phyloP scores from a whole-genome alignment of 2,329 filamentous ascomycete genomes.

The Diplocarpon rosae region DNA sequence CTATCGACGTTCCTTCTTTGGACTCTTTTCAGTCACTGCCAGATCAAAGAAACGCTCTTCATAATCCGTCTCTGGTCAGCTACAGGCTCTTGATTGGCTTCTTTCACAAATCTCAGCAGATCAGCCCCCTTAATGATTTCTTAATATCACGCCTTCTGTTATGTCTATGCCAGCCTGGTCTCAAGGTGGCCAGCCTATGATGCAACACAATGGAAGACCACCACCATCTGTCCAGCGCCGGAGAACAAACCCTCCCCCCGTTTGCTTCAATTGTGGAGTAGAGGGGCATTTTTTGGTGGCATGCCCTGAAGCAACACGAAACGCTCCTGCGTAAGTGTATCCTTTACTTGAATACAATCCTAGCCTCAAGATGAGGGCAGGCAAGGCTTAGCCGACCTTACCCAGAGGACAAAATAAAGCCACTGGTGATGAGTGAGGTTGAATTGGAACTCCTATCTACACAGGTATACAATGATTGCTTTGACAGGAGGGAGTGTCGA shows the following conservation, averaged over 20 bases:
- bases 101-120: background rate
- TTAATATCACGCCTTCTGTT: background rate
- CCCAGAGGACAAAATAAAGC: too few species aligned
- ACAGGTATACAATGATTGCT: too few species aligned
- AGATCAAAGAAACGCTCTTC: background rate
- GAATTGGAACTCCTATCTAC: background rate
- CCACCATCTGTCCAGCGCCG: slow-evolving; percentile 6
- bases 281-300: slow-evolving; percentile 41
- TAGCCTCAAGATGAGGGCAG: too few species aligned
- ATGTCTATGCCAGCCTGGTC: slow-evolving; percentile 20
- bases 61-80: background rate
- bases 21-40: background rate
- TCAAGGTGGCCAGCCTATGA: slow-evolving; percentile 14
- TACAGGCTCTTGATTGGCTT: background rate
- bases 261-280: slow-evolving; percentile 44
- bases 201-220: slow-evolving; percentile 9
- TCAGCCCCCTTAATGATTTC: slow-evolving; percentile 11
- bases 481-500: too few species aligned
- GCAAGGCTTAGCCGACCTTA: too few species aligned
- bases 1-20: background rate
- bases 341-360: background rate
- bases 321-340: slow-evolving; percentile 38
- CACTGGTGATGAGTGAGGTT: background rate
- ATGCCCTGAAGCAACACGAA: slow-evolving; percentile 40
- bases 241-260: slow-evolving; percentile 23